Conservation (phyloP, 495 filamentous ascomycete species). For the Apiosordaria backusii region DNA sequence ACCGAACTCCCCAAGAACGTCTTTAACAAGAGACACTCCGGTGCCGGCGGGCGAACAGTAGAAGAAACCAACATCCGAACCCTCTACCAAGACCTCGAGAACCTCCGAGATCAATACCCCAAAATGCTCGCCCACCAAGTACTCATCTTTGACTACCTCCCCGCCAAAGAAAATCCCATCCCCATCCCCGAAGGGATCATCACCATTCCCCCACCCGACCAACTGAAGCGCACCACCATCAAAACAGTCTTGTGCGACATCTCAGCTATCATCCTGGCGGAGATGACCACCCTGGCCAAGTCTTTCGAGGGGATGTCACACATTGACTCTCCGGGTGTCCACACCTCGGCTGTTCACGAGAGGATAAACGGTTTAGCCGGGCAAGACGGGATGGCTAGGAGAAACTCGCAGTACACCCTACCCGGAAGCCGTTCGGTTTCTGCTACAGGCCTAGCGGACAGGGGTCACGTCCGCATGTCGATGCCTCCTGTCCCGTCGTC, state of each 20-base stretch:
- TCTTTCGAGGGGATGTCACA: constrained; percentile 74
- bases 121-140: constrained; percentile 74
- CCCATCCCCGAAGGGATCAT: constrained; percentile 60
- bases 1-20: constrained; percentile 50
- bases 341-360: constrained; percentile 26
- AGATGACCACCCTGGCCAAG: constrained; percentile 82
- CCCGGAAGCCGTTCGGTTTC: constrained; percentile 48
- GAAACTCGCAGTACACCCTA: constrained; percentile 54
- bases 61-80: constrained; percentile 47
- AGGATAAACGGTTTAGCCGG: constrained; percentile 37
- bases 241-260: constrained; percentile 94
- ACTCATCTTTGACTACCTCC: constrained; percentile 70
- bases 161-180: constrained; percentile 39
- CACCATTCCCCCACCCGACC: constrained; percentile 66
- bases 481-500: constrained; percentile 57
- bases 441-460: constrained; percentile 44
- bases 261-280: constrained; percentile 75
- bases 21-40: constrained; percentile 46
- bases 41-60: constrained; percentile 38
- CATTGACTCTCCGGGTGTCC: constrained; percentile 68
- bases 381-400: constrained; percentile 39
- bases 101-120: constrained; percentile 66
- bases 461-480: constrained; percentile 66
- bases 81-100: constrained; percentile 63
- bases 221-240: constrained; percentile 80